phyloP scores from a whole-genome alignment of 495 filamentous ascomycete species.

The Saxophila tyrrhenica region DNA sequence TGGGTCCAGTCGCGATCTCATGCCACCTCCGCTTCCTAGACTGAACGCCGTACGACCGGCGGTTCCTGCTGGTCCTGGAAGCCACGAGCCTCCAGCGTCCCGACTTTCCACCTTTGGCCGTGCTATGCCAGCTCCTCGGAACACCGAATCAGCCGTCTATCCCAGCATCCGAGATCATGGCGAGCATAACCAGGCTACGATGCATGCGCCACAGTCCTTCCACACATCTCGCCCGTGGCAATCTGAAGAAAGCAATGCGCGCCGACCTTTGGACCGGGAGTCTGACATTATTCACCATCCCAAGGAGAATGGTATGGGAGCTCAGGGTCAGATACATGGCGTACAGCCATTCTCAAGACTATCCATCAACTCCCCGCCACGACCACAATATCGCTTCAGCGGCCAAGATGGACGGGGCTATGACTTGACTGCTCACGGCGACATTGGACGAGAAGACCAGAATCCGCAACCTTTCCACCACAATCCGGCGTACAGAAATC shows the following conservation, averaged over 20 bases:
- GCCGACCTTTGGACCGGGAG: too few species aligned
- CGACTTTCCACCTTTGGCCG: neutral
- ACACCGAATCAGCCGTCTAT: neutral
- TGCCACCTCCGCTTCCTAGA: constrained; percentile 24
- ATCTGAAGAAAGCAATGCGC: neutral
- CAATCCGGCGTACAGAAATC: neutral
- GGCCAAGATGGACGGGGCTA: neutral
- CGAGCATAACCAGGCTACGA: too few species aligned
- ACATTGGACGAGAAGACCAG: neutral
- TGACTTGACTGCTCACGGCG: neutral
- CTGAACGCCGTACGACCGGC: neutral
- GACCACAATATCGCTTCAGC: neutral
- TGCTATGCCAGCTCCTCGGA: neutral
- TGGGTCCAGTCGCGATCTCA: constrained; percentile 21
- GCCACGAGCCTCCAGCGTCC: neutral
- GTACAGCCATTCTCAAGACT: neutral
- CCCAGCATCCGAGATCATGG: too few species aligned
- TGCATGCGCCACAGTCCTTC: too few species aligned
- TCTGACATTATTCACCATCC: too few species aligned
- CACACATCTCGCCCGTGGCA: too few species aligned
- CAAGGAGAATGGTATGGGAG: neutral
- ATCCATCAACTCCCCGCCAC: neutral
- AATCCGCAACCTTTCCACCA: neutral
- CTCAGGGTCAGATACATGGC: neutral
- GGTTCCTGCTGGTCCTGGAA: neutral